phyloP scores from a whole-genome alignment of 148 eudicot species.

The Polygonum aviculare region DNA sequence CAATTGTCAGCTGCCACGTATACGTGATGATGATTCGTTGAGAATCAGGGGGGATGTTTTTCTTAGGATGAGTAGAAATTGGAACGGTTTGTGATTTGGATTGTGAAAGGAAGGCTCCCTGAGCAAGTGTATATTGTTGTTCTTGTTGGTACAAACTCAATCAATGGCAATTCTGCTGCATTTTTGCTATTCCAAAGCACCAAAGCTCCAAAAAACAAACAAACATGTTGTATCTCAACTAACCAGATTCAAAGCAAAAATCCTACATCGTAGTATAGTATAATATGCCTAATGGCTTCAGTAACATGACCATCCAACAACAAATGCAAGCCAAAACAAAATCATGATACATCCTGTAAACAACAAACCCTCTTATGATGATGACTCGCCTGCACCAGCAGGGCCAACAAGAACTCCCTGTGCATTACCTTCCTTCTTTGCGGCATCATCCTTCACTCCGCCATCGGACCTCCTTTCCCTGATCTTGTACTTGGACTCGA shows the following conservation, averaged over 20 bases:
- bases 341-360: background rate
- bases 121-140: background rate
- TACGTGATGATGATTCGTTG: background rate
- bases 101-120: background rate
- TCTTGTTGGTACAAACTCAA: background rate
- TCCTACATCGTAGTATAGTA: background rate
- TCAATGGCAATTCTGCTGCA: background rate
- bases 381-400: conserved; percentile 43
- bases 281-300: background rate
- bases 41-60: background rate
- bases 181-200: background rate
- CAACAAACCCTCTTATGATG: conserved; percentile 10
- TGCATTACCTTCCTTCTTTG: conserved; percentile 72
- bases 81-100: background rate
- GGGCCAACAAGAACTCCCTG: conserved; percentile 96
- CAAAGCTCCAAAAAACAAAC: background rate
- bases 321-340: background rate
- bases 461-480: conserved; percentile 59
- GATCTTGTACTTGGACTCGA: conserved; percentile 78
- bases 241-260: background rate
- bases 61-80: background rate
- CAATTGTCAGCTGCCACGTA: background rate
- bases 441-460: conserved; percentile 47
- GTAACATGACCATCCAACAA: background rate
- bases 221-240: background rate